Percentiles rank a stretch among this genome's conserved stretches.
These are phyloP conservation scores for Allantophomopsis cytisporea DNA, from an alignment of 2,329 filamentous ascomycete genomes.

Conservation along the genomic window DNA sequence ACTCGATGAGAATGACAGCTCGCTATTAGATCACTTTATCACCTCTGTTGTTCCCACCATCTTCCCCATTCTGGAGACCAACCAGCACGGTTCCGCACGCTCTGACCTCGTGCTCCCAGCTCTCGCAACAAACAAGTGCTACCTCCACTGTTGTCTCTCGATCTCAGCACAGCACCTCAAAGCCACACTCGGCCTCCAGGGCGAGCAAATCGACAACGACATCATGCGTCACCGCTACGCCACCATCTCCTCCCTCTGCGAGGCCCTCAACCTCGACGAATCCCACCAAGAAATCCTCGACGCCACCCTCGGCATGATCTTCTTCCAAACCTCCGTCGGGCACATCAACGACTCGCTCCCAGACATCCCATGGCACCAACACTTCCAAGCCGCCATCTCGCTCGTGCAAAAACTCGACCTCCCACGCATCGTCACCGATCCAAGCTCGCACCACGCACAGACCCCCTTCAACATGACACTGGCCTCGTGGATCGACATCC, in stretches of 20 bases:
- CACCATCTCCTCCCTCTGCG: slow-evolving; percentile 75
- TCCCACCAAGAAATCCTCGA: slow-evolving; percentile 83
- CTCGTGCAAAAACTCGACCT: slow-evolving; percentile 79
- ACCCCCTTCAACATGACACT: slow-evolving; percentile 93
- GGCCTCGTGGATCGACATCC: slow-evolving; percentile 91
- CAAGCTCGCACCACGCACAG: slow-evolving; percentile 18
- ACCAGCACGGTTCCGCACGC: slow-evolving; percentile 71
- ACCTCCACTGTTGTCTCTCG: slow-evolving; percentile 90
- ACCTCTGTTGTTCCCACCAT: slow-evolving; percentile 76
- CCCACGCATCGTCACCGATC: slow-evolving; percentile 48
- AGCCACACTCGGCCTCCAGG: slow-evolving; percentile 50
- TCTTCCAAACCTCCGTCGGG: slow-evolving; percentile 89
- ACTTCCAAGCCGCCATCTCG: slow-evolving; percentile 83
- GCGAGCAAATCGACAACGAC: slow-evolving; percentile 71
- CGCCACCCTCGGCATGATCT: slow-evolving; percentile 86
- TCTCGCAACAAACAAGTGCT: slow-evolving; percentile 81
- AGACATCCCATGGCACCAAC: slow-evolving; percentile 93
- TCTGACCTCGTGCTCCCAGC: slow-evolving; percentile 78
- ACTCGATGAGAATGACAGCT: slow-evolving; percentile 77
- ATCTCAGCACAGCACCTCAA: slow-evolving; percentile 89
- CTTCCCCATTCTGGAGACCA: slow-evolving; percentile 84
- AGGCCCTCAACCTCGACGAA: slow-evolving; percentile 65
- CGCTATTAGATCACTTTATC: slow-evolving; percentile 81
- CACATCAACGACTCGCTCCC: slow-evolving; percentile 71
- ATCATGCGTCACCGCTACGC: slow-evolving; percentile 87